phyloP scores from a whole-genome alignment of 306 rosid genomes.

The Cicer chorassanicum region DNA sequence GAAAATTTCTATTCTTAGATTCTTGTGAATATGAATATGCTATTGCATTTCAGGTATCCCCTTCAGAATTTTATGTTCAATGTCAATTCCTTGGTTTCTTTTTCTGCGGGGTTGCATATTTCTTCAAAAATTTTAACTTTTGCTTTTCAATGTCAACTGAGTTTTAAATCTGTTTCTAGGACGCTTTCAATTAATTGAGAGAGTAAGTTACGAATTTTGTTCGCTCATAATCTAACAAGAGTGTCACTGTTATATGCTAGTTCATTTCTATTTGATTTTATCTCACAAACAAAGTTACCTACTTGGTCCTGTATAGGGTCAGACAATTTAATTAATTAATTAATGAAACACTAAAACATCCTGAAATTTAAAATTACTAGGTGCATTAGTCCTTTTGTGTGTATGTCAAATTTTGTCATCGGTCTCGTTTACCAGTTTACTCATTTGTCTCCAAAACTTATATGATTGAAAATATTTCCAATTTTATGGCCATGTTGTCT shows the following conservation, averaged over 20 bases:
- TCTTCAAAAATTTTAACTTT: slow-evolving; percentile 26
- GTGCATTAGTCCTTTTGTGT: neutral
- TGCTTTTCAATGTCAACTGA: neutral
- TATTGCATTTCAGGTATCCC: slow-evolving; percentile 88
- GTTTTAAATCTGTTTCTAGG: neutral
- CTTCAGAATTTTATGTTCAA: neutral
- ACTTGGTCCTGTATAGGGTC: too few species aligned
- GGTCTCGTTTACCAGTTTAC: neutral
- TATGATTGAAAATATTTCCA: neutral
- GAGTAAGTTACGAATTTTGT: too few species aligned
- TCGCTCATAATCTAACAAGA: too few species aligned
- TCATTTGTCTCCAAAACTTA: neutral
- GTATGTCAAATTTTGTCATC: neutral
- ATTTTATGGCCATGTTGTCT: neutral
- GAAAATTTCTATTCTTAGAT: slow-evolving; percentile 4
- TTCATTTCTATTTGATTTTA: too few species aligned
- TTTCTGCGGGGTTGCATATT: neutral
- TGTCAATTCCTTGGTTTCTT: neutral
- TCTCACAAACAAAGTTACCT: too few species aligned
- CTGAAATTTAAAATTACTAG: neutral
- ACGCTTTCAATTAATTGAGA: neutral
- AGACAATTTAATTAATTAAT: too few species aligned
- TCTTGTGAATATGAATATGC: slow-evolving; percentile 97
- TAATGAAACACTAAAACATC: neutral
- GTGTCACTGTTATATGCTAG: too few species aligned